phyloP scores from a whole-genome alignment of 345 rosid species.

The Salix brachista region DNA sequence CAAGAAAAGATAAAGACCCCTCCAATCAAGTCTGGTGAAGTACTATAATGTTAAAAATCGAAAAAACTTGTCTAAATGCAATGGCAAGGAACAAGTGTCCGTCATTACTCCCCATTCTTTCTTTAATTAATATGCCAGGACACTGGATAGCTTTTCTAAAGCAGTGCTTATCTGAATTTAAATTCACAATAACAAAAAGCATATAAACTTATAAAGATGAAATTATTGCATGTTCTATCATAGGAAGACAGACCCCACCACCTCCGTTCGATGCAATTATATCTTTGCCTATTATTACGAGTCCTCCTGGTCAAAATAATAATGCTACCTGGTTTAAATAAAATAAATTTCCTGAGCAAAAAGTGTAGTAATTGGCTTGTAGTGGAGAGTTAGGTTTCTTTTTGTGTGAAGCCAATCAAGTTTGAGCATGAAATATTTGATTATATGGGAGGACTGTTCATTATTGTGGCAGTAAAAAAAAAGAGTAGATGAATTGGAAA shows the following conservation, averaged over 20 bases:
- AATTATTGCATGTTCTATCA: conserved; percentile 27
- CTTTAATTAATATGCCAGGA: not conserved
- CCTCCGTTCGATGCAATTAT: conserved; percentile 59
- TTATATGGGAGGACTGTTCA: not conserved
- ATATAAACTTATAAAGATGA: conserved; percentile 1
- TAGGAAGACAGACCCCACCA: conserved; percentile 41
- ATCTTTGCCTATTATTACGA: conserved; percentile 15
- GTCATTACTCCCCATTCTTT: not conserved
- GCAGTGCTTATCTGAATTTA: conserved; percentile 10
- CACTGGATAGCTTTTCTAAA: conserved; percentile 27
- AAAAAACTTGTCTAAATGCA: not conserved
- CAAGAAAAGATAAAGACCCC: not conserved
- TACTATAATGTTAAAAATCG: not conserved
- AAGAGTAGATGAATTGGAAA: not conserved
- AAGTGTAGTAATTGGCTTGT: conserved; percentile 33
- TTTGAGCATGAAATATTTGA: not conserved
- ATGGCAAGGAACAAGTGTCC: not conserved
- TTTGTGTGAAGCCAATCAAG: not conserved
- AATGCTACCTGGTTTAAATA: conserved; percentile 11
- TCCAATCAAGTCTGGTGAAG: not conserved
- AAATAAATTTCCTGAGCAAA: conserved; percentile 1
- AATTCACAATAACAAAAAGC: not conserved
- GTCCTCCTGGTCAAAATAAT: conserved; percentile 37
- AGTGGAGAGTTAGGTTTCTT: conserved; percentile 32
- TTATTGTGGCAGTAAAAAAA: not conserved